Evolutionary conservation across 2,329 filamentous ascomycete genomes (phyloP).

Genomic region (Trichoderma cornu-damae): DNA sequence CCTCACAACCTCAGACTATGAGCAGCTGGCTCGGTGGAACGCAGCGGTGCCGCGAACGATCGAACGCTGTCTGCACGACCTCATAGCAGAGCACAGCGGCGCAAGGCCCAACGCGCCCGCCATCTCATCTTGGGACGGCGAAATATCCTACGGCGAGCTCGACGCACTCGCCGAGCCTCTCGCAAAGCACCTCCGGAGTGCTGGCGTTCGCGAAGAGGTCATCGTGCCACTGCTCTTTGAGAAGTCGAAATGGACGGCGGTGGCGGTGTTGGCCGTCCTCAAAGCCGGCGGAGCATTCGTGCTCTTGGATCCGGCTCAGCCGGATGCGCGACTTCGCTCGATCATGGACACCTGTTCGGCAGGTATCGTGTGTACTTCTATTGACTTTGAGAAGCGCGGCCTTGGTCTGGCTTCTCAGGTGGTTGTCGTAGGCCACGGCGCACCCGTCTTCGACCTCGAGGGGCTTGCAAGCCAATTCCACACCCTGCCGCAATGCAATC

Average conservation of each 20-base stretch:
- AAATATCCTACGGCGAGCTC: too few relatives aligned
- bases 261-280: slow-evolving; percentile 25
- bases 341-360: too few relatives aligned
- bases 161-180: slow-evolving; percentile 30
- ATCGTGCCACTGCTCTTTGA: slow-evolving; percentile 31
- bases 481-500: neutral
- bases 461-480: neutral
- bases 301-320: slow-evolving; percentile 16
- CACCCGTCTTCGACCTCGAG: too few relatives aligned
- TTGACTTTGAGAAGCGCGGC: too few relatives aligned
- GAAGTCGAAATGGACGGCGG: slow-evolving; percentile 24
- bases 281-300: slow-evolving; percentile 28
- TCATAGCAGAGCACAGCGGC: neutral
- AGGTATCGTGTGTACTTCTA: too few relatives aligned
- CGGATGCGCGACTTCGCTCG: neutral
- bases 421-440: too few relatives aligned
- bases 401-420: too few relatives aligned
- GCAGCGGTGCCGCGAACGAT: neutral
- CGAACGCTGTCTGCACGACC: neutral
- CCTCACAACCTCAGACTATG: neutral
- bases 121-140: too few relatives aligned
- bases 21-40: neutral
- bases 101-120: neutral
- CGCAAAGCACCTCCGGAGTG: too few relatives aligned
- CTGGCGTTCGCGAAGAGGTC: too few relatives aligned